These are phyloP conservation scores for Penicillium odoratum DNA, from an alignment of 495 filamentous ascomycete species.

Conservation along the genomic window DNA sequence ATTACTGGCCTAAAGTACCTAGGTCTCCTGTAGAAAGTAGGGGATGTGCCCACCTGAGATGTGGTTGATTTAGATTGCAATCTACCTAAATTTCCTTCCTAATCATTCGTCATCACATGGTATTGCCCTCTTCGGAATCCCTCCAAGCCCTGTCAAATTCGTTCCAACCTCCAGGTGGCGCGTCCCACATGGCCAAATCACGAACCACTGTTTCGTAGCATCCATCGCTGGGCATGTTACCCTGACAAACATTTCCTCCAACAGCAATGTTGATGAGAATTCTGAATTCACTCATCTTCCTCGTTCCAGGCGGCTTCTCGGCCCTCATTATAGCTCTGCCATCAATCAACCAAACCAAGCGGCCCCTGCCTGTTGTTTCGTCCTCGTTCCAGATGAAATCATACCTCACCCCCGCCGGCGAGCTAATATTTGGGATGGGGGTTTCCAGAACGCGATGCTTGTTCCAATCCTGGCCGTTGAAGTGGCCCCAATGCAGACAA, in stretches of 20 bases:
- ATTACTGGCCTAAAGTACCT: too few species aligned
- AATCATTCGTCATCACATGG: constrained; percentile 25
- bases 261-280: constrained; percentile 33
- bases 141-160: constrained; percentile 28
- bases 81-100: constrained; percentile 8
- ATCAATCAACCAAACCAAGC: constrained; percentile 32
- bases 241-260: constrained; percentile 33
- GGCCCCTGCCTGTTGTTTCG: constrained; percentile 25
- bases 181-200: constrained; percentile 33
- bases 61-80: constrained; percentile 17
- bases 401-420: constrained; percentile 25
- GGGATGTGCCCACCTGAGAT: neutral
- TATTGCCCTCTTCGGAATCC: constrained; percentile 29
- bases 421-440: constrained; percentile 27
- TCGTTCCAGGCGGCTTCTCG: constrained; percentile 30
- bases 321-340: constrained; percentile 29
- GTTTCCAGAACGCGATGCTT: constrained; percentile 34
- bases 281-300: constrained; percentile 32
- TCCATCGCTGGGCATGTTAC: constrained; percentile 30
- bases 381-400: constrained; percentile 34
- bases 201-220: constrained; percentile 29
- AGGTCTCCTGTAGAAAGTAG: too few species aligned
- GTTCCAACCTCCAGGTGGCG: constrained; percentile 28
- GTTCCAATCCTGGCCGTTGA: constrained; percentile 30
- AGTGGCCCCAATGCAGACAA: constrained; percentile 33